Evolutionary conservation across 208 protist genomes (phyloP).

Genomic region (Trypanosoma vivax): DNA sequence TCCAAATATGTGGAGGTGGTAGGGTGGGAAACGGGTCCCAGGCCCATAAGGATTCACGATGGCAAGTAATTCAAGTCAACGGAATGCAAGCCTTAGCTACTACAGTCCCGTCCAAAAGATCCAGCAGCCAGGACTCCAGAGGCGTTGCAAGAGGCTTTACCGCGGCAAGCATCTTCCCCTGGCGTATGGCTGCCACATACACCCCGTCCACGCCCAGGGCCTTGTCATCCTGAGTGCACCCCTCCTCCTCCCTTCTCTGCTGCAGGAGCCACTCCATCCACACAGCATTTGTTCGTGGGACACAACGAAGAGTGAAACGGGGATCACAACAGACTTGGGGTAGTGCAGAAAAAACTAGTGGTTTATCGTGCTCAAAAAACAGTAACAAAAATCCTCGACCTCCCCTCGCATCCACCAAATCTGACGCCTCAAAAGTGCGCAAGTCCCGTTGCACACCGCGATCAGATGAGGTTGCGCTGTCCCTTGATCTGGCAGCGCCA

Average conservation of each 20-base stretch:
- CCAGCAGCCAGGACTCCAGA: slow-evolving; percentile 14
- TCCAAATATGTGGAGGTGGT: too few relatives aligned
- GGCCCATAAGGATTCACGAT: too few relatives aligned
- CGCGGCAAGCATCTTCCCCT: slow-evolving; percentile 12
- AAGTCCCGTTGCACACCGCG: not conserved
- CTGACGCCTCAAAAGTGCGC: slow-evolving; percentile 26
- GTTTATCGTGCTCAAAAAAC: slow-evolving; percentile 27
- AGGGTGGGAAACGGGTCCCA: not conserved
- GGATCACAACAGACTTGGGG: slow-evolving; percentile 37
- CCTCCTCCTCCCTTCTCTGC: slow-evolving; percentile 4
- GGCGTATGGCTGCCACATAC: slow-evolving; percentile 3
- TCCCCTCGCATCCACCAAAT: slow-evolving; percentile 47
- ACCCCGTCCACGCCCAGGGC: not conserved
- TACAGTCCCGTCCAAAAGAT: slow-evolving; percentile 15
- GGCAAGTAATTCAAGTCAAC: not conserved
- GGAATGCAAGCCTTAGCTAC: not conserved
- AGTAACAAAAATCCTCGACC: slow-evolving; percentile 71
- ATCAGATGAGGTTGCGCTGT: not conserved
- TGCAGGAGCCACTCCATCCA: slow-evolving; percentile 45
- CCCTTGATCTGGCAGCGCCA: not conserved
- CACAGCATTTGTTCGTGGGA: slow-evolving; percentile 27
- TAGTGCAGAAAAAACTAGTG: slow-evolving; percentile 20
- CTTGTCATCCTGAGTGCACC: not conserved
- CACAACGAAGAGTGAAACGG: slow-evolving; percentile 68
- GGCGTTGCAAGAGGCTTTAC: slow-evolving; percentile 7